These are phyloP conservation scores for Fusarium nelsonii DNA, from an alignment of 2,329 filamentous ascomycete genomes.

Conservation along the genomic window DNA sequence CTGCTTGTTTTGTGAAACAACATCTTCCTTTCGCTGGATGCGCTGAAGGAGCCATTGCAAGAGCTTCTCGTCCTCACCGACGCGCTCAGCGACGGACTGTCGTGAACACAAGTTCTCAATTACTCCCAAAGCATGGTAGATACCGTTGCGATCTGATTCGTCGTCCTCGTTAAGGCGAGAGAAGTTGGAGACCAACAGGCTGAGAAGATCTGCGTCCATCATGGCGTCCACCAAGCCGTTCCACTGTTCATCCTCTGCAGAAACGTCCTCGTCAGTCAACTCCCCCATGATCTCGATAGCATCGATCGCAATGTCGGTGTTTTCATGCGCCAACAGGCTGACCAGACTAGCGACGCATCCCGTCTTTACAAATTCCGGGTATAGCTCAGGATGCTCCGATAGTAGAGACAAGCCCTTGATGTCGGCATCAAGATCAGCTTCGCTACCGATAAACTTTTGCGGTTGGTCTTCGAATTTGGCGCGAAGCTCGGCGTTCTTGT, in stretches of 20 bases:
- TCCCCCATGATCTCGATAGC: constrained; percentile 91
- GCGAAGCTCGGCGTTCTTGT: constrained; percentile 88
- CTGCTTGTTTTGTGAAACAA: constrained; percentile 90
- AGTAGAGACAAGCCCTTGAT: constrained; percentile 90
- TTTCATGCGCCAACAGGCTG: constrained; percentile 89
- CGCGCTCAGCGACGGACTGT: constrained; percentile 73
- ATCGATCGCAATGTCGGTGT: constrained; percentile 95
- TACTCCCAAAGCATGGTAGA: constrained; percentile 87
- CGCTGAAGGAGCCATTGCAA: constrained; percentile 83
- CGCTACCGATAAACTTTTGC: constrained; percentile 83
- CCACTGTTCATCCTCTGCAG: constrained; percentile 85
- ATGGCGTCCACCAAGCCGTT: constrained; percentile 76
- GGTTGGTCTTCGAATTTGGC: constrained; percentile 86
- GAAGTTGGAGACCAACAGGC: constrained; percentile 82
- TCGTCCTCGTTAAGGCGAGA: constrained; percentile 80
- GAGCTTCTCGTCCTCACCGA: constrained; percentile 76
- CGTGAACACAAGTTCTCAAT: constrained; percentile 88
- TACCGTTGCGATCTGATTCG: constrained; percentile 80
- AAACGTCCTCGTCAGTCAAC: constrained; percentile 92
- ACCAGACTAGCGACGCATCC: constrained; percentile 81
- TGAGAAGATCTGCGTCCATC: constrained; percentile 77
- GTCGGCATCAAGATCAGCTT: constrained; percentile 89
- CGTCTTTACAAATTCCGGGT: constrained; percentile 81
- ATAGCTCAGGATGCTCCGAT: constrained; percentile 86
- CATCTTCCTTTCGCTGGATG: constrained; percentile 75